These are phyloP conservation scores for Solanum peruvianum DNA, from an alignment of 257 asterid genomes.

Conservation along the genomic window DNA sequence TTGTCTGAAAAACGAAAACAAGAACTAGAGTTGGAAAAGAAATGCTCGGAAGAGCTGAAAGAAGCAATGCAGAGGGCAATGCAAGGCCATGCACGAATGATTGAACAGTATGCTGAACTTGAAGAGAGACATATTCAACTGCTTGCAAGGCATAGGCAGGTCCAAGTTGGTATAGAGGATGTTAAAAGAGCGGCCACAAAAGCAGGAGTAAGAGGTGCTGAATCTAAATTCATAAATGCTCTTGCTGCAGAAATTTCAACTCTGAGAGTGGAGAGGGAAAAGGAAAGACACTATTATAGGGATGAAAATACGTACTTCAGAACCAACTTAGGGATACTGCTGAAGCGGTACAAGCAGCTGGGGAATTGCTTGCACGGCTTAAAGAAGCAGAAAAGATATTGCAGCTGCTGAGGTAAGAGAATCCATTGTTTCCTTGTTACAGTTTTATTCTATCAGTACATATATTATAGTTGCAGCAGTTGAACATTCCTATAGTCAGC, in stretches of 20 bases:
- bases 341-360: slow-evolving; percentile 99
- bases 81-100: slow-evolving; percentile 99
- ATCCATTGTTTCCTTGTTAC: neutral
- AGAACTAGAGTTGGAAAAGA: slow-evolving; percentile 69
- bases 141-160: slow-evolving; percentile 73
- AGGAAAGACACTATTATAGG: slow-evolving; percentile 63
- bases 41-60: slow-evolving; percentile 86
- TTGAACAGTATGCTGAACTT: slow-evolving; percentile 92
- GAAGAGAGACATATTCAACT: slow-evolving; percentile 88
- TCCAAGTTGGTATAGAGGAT: slow-evolving; percentile 84
- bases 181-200: slow-evolving; percentile 89
- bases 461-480: neutral
- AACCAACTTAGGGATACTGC: slow-evolving; percentile 94
- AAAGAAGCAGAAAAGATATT: slow-evolving; percentile 82
- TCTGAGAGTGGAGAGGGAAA: slow-evolving; percentile 74
- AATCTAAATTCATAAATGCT: slow-evolving; percentile 79
- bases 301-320: slow-evolving; percentile 89
- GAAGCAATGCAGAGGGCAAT: slow-evolving; percentile 99
- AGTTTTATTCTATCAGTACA: neutral
- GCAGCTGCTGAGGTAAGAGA: slow-evolving; percentile 71
- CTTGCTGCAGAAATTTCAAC: slow-evolving; percentile 84
- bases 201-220: slow-evolving; percentile 90
- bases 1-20: slow-evolving; percentile 59
- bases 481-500: neutral
- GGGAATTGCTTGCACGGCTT: slow-evolving; percentile 88